These are phyloP conservation scores for Fusarium metavorans DNA, from an alignment of 2,329 filamentous ascomycete genomes.

Conservation along the genomic window DNA sequence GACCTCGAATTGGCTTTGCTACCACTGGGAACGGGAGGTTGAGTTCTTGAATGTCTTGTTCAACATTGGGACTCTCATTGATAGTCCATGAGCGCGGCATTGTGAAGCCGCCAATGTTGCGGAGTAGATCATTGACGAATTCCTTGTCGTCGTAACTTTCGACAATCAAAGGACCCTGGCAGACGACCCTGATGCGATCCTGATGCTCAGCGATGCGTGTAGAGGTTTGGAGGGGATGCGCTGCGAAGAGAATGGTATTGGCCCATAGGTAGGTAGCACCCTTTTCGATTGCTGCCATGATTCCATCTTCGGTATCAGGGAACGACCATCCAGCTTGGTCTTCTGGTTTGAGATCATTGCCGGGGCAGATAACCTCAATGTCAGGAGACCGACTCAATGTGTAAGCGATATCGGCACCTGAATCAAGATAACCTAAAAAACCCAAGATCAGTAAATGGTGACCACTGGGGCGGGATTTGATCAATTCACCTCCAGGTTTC, in stretches of 20 bases:
- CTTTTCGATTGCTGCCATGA: conserved; percentile 48
- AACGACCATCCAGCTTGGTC: conserved; percentile 31
- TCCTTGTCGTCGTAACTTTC: conserved; percentile 65
- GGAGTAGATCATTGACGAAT: conserved; percentile 58
- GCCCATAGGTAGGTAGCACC: conserved; percentile 62
- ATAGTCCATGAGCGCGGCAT: conserved; percentile 54
- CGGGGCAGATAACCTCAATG: conserved; percentile 24
- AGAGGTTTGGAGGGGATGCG: conserved; percentile 61
- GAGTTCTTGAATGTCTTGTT: neutral
- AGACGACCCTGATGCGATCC: conserved; percentile 53
- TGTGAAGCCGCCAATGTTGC: conserved; percentile 51
- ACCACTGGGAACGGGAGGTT: conserved; percentile 29
- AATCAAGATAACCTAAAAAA: conserved; percentile 35
- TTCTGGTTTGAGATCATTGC: conserved; percentile 9
- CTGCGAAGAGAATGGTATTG: conserved; percentile 62
- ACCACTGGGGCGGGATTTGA: neutral
- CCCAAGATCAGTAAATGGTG: neutral
- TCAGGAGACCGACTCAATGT: conserved; percentile 25
- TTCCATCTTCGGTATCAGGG: conserved; percentile 33
- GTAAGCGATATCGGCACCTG: conserved; percentile 36
- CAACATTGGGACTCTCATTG: neutral
- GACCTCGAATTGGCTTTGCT: conserved; percentile 35
- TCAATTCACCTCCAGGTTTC: conserved; percentile 55
- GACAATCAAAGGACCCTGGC: conserved; percentile 60
- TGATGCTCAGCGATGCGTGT: conserved; percentile 45